These are phyloP conservation scores for Lachnellula suecica DNA, from an alignment of 2,329 filamentous ascomycete species.

Conservation along the genomic window DNA sequence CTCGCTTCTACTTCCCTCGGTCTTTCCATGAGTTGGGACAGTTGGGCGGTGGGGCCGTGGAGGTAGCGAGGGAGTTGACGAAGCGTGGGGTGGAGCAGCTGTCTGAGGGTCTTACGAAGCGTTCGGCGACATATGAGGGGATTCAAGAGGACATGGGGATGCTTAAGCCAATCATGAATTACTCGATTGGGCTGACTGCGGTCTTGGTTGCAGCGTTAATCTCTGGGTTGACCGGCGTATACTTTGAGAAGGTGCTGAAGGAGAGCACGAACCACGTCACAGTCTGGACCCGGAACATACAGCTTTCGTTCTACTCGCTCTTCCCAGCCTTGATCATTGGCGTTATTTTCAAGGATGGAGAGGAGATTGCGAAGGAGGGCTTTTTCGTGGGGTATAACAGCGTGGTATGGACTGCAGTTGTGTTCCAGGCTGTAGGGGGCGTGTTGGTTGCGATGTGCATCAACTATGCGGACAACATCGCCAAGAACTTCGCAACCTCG, in stretches of 20 bases:
- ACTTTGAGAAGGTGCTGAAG: slow-evolving; percentile 89
- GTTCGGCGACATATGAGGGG: slow-evolving; percentile 88
- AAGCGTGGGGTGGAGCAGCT: slow-evolving; percentile 44
- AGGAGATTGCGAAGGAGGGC: slow-evolving; percentile 77
- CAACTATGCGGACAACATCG: slow-evolving; percentile 83
- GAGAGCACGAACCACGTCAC: slow-evolving; percentile 74
- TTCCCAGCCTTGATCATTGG: slow-evolving; percentile 87
- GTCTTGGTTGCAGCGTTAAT: slow-evolving; percentile 76
- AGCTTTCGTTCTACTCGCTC: slow-evolving; percentile 90
- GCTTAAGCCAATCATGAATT: slow-evolving; percentile 62
- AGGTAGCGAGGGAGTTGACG: slow-evolving; percentile 51
- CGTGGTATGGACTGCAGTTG: slow-evolving; percentile 83
- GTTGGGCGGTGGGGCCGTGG: slow-evolving; percentile 50
- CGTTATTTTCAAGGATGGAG: slow-evolving; percentile 82
- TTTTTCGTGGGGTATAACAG: slow-evolving; percentile 96
- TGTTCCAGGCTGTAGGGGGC: slow-evolving; percentile 80
- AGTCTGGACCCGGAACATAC: slow-evolving; percentile 92
- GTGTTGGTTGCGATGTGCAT: slow-evolving; percentile 81
- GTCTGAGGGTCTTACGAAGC: slow-evolving; percentile 51
- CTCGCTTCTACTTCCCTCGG: slow-evolving; percentile 66
- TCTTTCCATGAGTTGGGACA: slow-evolving; percentile 76
- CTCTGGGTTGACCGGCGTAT: slow-evolving; percentile 82
- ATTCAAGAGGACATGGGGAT: slow-evolving; percentile 66
- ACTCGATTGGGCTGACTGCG: slow-evolving; percentile 74
- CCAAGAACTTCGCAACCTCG: slow-evolving; percentile 90